Percentiles rank a stretch among this genome's conserved stretches.
Evolutionary conservation across 306 rosid species (phyloP).

Genomic region (Cicer cuneatum): DNA sequence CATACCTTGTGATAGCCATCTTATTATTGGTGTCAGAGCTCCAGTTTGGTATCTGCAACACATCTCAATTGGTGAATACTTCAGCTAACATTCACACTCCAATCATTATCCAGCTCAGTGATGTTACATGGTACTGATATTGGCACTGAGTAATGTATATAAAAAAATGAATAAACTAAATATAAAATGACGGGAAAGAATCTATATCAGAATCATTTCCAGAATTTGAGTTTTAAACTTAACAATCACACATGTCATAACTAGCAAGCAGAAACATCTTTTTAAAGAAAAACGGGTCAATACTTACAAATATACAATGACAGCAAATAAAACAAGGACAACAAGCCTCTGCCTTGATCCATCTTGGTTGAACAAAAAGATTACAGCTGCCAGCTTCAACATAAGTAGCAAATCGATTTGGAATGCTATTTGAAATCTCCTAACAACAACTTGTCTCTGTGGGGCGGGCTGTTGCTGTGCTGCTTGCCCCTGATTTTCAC

Average conservation of each 20-base stretch:
- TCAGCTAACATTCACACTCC: slow-evolving; percentile 38
- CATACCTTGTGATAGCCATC: slow-evolving; percentile 97
- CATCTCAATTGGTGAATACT: slow-evolving; percentile 40
- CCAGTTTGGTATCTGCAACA: slow-evolving; percentile 89
- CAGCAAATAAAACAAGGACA: slow-evolving; percentile 82
- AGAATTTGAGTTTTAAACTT: neutral
- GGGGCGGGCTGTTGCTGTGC: slow-evolving; percentile 82
- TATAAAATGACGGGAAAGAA: neutral
- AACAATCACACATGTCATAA: slow-evolving; percentile 28
- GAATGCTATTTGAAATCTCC: slow-evolving; percentile 92
- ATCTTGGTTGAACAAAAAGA: slow-evolving; percentile 94
- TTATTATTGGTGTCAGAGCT: slow-evolving; percentile 81
- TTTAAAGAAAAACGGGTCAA: neutral
- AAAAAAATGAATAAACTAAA: neutral
- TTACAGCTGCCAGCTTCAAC: slow-evolving; percentile 91
- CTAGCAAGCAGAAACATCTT: slow-evolving; percentile 27
- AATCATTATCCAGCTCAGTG: slow-evolving; percentile 25
- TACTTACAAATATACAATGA: slow-evolving; percentile 86
- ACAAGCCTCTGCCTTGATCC: slow-evolving; percentile 92
- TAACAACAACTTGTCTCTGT: slow-evolving; percentile 81
- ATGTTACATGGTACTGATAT: neutral
- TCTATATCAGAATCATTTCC: slow-evolving; percentile 23
- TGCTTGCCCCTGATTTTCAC: slow-evolving; percentile 76
- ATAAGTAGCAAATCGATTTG: slow-evolving; percentile 91
- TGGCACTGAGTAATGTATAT: neutral